These are phyloP conservation scores for Russula vinacea DNA, from an alignment of 768 basidiomycete species.

Conservation along the genomic window DNA sequence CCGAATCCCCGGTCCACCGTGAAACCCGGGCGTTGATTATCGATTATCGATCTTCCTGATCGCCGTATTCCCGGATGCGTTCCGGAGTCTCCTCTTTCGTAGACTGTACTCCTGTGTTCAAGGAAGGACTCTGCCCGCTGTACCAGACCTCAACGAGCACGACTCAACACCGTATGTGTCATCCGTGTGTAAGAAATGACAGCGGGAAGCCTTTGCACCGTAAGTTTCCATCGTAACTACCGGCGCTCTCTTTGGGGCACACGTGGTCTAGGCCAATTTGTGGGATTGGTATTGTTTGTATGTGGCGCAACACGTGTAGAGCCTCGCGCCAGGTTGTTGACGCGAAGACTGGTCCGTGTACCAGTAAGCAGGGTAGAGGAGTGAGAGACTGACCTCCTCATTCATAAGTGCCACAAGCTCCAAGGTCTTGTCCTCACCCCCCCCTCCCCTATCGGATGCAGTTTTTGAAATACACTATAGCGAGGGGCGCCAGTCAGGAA, in stretches of 20 bases:
- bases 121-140: background rate
- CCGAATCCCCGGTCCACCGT: constrained; percentile 11
- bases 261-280: background rate
- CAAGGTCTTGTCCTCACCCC: background rate
- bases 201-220: background rate
- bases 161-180: background rate
- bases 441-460: background rate
- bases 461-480: background rate
- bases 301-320: background rate
- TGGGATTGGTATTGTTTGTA: background rate
- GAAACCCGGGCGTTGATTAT: background rate
- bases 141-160: background rate
- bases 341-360: background rate
- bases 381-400: background rate
- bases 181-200: background rate
- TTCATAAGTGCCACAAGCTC: background rate
- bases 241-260: background rate
- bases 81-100: background rate
- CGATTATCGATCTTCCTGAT: background rate
- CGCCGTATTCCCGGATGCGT: constrained; percentile 8
- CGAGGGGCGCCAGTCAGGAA: background rate
- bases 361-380: background rate
- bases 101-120: background rate
- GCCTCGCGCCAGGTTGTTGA: background rate
- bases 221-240: background rate